Evolutionary conservation across 805 yeast genomes (phyloP), one percentile per base, ranked within the genome.

Genomic region (Sungouiozyma ichnusensis): DNA sequence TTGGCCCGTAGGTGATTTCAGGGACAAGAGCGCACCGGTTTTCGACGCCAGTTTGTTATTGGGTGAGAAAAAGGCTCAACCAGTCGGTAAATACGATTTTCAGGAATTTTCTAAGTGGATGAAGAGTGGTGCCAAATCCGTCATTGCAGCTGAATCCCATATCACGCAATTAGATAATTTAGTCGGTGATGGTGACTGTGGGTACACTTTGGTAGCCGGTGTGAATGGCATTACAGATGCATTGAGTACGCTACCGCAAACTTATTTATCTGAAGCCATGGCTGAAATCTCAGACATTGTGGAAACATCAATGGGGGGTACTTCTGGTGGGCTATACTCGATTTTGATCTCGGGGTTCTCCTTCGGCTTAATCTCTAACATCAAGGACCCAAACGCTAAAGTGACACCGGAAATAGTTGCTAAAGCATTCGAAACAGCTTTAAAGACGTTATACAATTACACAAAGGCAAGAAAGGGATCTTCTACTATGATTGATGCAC

Each of bases 121-220:
- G 52, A 58, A 61, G 33, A 51, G 71, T 2, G 77, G 74, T 33
- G 79, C 84, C 43, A 65, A 74, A 41, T 58, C 61, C 6, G 64
- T 79, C 5, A 65, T 81, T 35, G 66, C 71, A 20, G 73, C 73
- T n/a, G 97, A 88, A 61, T 92, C 95, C 2, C 74, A 76, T 52
- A 81, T 88, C 54, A 88, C 97, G 1, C 72, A 76, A 42, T 79
- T 83, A 50, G 97, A 88, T 55, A 82, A 94, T 2, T 71, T 78
- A 50, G 96, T 90, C 1, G 97, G 97, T 44, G 97, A 88, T 60
- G 97, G 97, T 52, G 97, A 88, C 59, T 88, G 97, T 64, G 97
- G 97, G 34, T 92, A 85, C 53, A 88, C 97, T 1, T 66, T 88
- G 46, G 85, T 79, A 13, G 72, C 76, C 18, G 97, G 97, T 33